A percentile compares a stretch with the other conserved stretches of the same genome.
Evolutionary conservation across 768 basidiomycete genomes (phyloP).

Genomic region (Sutorius australiensis): DNA sequence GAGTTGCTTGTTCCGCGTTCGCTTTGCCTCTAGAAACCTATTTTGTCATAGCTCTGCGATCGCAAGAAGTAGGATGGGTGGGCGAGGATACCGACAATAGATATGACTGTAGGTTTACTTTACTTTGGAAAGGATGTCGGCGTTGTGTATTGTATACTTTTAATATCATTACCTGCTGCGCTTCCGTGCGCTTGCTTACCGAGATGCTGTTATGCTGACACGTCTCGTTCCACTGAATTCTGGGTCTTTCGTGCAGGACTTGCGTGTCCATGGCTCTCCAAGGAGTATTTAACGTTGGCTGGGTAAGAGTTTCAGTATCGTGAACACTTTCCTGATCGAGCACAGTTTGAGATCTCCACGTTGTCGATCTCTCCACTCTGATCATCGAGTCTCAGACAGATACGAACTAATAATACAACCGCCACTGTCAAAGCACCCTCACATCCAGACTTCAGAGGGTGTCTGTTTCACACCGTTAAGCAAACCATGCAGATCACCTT

Average conservation of each 20-base stretch:
- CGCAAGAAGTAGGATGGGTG: constrained; percentile 30
- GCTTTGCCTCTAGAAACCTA: not conserved
- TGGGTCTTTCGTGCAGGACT: constrained; percentile 17
- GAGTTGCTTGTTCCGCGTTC: constrained; percentile 31
- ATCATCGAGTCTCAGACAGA: constrained; percentile 2
- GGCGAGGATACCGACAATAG: constrained; percentile 29
- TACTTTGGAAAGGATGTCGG: not conserved
- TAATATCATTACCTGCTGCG: constrained; percentile 6
- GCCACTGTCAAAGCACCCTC: not conserved
- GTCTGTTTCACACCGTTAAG: not conserved
- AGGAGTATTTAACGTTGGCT: constrained; percentile 15
- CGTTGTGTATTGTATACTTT: constrained; percentile 1
- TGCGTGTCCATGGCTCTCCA: constrained; percentile 13
- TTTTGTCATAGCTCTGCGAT: constrained; percentile 31
- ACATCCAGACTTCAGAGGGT: not conserved
- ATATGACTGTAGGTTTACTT: not conserved
- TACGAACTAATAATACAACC: not conserved
- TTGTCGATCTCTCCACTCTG: not conserved
- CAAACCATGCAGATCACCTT: constrained; percentile 67
- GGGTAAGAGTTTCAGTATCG: not conserved
- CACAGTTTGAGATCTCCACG: constrained; percentile 5
- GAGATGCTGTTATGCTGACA: constrained; percentile 11
- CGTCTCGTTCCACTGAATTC: constrained; percentile 19
- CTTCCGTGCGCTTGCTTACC: constrained; percentile 7
- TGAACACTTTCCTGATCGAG: constrained; percentile 28